phyloP scores from a whole-genome alignment of 805 yeast species.

The Limtongozyma cylindracea region DNA sequence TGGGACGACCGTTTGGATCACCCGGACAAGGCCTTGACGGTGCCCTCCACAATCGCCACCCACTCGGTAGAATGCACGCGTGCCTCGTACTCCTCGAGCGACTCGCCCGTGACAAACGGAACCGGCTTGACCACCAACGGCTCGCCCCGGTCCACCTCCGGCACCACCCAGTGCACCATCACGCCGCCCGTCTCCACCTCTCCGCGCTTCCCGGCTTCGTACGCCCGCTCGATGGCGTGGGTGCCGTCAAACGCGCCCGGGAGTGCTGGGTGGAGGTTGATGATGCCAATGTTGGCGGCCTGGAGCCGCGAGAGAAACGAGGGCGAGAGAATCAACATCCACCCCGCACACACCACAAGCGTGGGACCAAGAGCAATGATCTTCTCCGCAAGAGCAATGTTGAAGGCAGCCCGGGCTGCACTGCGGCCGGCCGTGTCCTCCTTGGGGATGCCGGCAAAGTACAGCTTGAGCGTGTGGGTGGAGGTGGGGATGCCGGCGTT shows the following conservation, averaged over 20 bases:
- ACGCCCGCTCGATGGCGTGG: slow-evolving; percentile 89
- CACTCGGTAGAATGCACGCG: slow-evolving; percentile 77
- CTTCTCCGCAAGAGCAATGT: slow-evolving; percentile 48
- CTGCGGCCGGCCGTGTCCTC: slow-evolving; percentile 17
- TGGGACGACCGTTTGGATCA: too few species aligned
- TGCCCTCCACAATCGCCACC: slow-evolving; percentile 82
- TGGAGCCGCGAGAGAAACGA: slow-evolving; percentile 44
- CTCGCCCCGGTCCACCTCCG: slow-evolving; percentile 84
- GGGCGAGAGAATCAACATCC: slow-evolving; percentile 85
- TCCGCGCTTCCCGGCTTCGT: slow-evolving; percentile 85
- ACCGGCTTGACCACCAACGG: slow-evolving; percentile 70
- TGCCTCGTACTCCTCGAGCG: slow-evolving; percentile 54
- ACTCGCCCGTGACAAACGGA: slow-evolving; percentile 42
- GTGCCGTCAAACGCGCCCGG: slow-evolving; percentile 97
- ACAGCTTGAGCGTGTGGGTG: slow-evolving; percentile 44
- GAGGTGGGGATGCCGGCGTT: slow-evolving; percentile 44
- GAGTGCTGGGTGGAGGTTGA: slow-evolving; percentile 88
- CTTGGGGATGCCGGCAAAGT: slow-evolving; percentile 54
- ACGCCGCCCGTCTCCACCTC: slow-evolving; percentile 60
- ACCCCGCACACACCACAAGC: slow-evolving; percentile 90
- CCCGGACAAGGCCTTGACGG: too few species aligned
- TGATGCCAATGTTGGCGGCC: slow-evolving; percentile 42
- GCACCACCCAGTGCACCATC: slow-evolving; percentile 93
- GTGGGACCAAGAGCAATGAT: slow-evolving; percentile 40
- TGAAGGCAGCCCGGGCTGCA: slow-evolving; percentile 30